A percentile compares a stretch with the other conserved stretches of the same genome.
Evolutionary conservation across 176 grass and related monocot species (phyloP).

Genomic region (Eleusine indica): DNA sequence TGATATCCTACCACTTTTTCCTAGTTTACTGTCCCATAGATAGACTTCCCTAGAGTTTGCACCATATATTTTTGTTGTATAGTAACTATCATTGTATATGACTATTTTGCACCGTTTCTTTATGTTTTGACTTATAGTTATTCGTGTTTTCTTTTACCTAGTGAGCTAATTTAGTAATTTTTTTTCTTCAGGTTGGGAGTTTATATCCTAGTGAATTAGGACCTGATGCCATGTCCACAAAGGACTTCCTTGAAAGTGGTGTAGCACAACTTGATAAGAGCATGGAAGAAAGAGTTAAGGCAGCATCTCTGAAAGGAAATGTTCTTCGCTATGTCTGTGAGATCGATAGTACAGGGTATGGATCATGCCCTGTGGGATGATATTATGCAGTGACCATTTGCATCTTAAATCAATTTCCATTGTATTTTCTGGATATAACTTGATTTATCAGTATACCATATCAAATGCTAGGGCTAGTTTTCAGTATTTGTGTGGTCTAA

Average conservation of each 20-base stretch:
- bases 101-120: neutral
- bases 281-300: conserved; percentile 69
- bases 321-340: conserved; percentile 87
- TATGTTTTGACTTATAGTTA: too few species aligned
- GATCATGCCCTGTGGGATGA: conserved; percentile 14
- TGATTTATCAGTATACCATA: neutral
- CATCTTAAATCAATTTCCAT: neutral
- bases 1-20: neutral
- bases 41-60: neutral
- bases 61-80: neutral
- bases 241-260: conserved; percentile 72
- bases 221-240: conserved; percentile 60
- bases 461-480: neutral
- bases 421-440: neutral
- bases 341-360: conserved; percentile 60
- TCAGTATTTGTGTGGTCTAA: conserved; percentile 11
- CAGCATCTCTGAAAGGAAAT: conserved; percentile 78
- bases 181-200: conserved; percentile 78
- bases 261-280: conserved; percentile 64
- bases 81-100: neutral
- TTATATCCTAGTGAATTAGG: conserved; percentile 85
- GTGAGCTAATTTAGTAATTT: conserved; percentile 16
- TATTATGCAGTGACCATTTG: conserved; percentile 4
- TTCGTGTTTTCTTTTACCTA: neutral
- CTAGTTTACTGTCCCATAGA: neutral